phyloP scores from a whole-genome alignment of 257 asterid genomes.

The Verbascum thapsus region DNA sequence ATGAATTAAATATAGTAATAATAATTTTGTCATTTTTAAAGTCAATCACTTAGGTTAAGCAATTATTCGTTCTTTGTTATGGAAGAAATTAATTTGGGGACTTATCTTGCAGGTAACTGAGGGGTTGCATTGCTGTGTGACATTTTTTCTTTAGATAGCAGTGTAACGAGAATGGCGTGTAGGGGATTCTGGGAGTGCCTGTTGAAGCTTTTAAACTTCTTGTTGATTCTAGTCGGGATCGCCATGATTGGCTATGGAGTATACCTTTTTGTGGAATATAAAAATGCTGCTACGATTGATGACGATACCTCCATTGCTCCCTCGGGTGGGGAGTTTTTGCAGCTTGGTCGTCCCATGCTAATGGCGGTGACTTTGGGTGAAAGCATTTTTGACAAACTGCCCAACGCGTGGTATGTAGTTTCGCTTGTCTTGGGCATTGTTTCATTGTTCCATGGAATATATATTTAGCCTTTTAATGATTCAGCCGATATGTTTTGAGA shows the following conservation, averaged over 20 bases:
- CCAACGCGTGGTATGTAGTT: constrained; percentile 5
- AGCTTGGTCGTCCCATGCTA: constrained; percentile 92
- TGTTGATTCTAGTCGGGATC: constrained; percentile 52
- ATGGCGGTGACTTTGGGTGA: constrained; percentile 64
- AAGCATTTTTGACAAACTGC: constrained; percentile 68
- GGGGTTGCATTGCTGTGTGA: constrained; percentile 22
- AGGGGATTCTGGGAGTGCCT: constrained; percentile 69
- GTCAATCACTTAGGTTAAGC: not conserved
- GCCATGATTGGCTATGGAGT: constrained; percentile 87
- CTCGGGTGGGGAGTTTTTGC: constrained; percentile 48
- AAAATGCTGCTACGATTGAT: constrained; percentile 46
- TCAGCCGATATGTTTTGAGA: constrained; percentile 2
- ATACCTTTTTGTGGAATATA: constrained; percentile 78
- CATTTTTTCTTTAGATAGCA: no score
- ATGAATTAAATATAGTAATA: constrained; percentile 33
- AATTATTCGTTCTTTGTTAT: not conserved
- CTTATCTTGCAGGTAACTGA: constrained; percentile 23
- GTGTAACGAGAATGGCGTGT: constrained; percentile 67
- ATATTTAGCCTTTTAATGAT: constrained; percentile 20
- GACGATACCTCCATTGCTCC: constrained; percentile 53
- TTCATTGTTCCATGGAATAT: not conserved
- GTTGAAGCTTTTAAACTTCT: constrained; percentile 52
- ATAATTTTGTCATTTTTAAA: no score
- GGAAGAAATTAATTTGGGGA: not conserved
- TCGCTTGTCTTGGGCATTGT: not conserved